Conservation (phyloP, 371 early-diverging fungal genomes). For the Actinomortierella ambigua region DNA sequence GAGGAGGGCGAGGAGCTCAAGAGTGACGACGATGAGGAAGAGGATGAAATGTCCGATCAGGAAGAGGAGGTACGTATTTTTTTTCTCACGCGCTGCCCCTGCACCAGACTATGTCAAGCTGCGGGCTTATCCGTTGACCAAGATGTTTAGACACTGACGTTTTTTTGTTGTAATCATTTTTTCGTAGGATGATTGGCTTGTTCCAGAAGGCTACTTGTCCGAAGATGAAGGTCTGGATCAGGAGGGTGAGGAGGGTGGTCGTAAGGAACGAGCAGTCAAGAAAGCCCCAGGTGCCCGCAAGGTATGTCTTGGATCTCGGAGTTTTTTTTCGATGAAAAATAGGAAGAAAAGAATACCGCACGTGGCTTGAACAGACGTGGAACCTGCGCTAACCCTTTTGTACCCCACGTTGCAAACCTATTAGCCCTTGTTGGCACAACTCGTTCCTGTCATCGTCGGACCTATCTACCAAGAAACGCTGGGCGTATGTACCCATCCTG, state of each 20-base stretch:
- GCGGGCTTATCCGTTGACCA: neutral
- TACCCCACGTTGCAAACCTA: neutral
- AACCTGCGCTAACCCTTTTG: too few relatives aligned
- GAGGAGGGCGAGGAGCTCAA: conserved; percentile 88
- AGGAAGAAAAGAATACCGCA: too few relatives aligned
- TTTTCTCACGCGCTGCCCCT: too few relatives aligned
- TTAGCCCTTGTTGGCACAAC: conserved; percentile 32
- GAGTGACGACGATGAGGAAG: conserved; percentile 79
- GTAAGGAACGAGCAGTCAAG: conserved; percentile 1
- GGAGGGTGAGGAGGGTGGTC: conserved; percentile 52
- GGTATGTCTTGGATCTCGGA: neutral
- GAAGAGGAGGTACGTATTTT: conserved; percentile 58
- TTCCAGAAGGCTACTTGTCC: conserved; percentile 81
- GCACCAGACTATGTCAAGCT: too few relatives aligned
- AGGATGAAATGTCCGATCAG: conserved; percentile 59
- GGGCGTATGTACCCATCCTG: conserved; percentile 42
- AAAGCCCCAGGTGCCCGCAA: neutral
- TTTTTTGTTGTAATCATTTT: neutral
- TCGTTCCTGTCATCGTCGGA: conserved; percentile 55
- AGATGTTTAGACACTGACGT: neutral
- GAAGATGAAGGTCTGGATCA: conserved; percentile 73
- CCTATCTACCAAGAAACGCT: conserved; percentile 54
- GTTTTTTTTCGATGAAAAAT: too few relatives aligned
- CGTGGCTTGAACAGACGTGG: too few relatives aligned
- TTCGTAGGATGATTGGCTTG: conserved; percentile 64